Percentiles rank a stretch among this genome's conserved stretches.
Evolutionary conservation across 2,329 filamentous ascomycete genomes (phyloP).

Genomic region (Davidsoniella neocaledoniae): DNA sequence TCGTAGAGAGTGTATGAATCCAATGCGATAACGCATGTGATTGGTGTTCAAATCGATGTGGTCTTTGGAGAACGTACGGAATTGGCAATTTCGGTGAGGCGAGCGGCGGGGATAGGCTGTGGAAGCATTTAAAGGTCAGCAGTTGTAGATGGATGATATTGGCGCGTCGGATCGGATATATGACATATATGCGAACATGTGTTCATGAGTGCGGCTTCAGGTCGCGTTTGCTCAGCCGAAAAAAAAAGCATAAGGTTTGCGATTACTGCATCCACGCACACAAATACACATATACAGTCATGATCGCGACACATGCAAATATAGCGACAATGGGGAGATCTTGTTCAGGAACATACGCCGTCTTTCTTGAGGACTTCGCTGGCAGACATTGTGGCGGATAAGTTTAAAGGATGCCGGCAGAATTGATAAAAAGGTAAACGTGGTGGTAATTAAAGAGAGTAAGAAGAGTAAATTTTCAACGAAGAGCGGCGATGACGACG

Average conservation of each 20-base stretch:
- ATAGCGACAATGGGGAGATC: too few relatives aligned
- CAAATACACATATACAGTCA: too few relatives aligned
- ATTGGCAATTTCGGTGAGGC: conserved; percentile 71
- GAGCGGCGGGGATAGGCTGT: conserved; percentile 58
- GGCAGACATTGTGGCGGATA: conserved; percentile 4
- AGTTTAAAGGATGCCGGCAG: not conserved
- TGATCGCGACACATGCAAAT: too few relatives aligned
- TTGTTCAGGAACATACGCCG: conserved; percentile 3
- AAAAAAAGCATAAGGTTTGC: too few relatives aligned
- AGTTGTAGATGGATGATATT: not conserved
- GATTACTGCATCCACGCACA: too few relatives aligned
- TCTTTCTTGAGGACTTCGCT: conserved; percentile 1
- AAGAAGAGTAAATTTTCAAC: not conserved
- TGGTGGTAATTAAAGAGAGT: not conserved
- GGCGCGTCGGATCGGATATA: too few relatives aligned
- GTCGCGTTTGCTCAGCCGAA: not conserved
- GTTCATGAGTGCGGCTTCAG: not conserved
- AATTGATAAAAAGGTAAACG: not conserved
- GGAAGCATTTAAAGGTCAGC: conserved; percentile 2
- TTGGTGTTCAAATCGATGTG: conserved; percentile 1
- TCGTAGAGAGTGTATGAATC: not conserved
- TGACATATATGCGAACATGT: not conserved
- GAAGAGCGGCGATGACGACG: not conserved
- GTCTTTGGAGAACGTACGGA: conserved; percentile 41
- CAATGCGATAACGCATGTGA: not conserved